Evolutionary conservation across 352 stramenopile genomes (phyloP).

Genomic region (Aphanomyces astaci): DNA sequence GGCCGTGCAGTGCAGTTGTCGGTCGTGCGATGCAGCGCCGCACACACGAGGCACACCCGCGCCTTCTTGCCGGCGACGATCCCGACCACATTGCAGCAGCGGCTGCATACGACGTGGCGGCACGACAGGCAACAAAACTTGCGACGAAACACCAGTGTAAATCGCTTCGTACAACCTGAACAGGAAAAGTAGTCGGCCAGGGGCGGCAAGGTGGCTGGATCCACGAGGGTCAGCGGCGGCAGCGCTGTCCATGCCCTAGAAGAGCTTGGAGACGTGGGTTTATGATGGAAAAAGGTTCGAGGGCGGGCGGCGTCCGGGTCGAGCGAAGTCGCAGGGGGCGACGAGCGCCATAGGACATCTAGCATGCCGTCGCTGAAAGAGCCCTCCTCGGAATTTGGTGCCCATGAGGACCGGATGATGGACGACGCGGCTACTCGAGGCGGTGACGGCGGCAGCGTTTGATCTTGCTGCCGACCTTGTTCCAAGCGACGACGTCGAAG

Average conservation of each 20-base stretch:
- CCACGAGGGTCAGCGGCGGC: constrained; percentile 62
- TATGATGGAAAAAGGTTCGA: too few species aligned
- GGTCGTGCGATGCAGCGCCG: constrained; percentile 66
- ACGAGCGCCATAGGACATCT: constrained; percentile 64
- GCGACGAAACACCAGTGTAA: constrained; percentile 73
- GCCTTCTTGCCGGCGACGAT: constrained; percentile 26
- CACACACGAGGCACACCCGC: constrained; percentile 78
- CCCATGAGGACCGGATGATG: neutral
- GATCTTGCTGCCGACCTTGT: neutral
- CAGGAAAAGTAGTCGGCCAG: constrained; percentile 81
- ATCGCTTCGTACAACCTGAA: constrained; percentile 84
- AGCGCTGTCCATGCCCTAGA: too few species aligned
- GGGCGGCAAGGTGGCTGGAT: constrained; percentile 76
- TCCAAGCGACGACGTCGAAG: neutral
- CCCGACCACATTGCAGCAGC: constrained; percentile 36
- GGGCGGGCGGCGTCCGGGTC: too few species aligned
- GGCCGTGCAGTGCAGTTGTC: neutral
- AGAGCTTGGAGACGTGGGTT: too few species aligned
- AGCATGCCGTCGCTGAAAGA: constrained; percentile 30
- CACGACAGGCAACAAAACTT: constrained; percentile 78
- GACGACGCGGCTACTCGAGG: neutral
- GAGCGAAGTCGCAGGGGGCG: too few species aligned
- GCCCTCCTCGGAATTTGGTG: neutral
- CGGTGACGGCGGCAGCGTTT: neutral
- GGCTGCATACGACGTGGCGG: constrained; percentile 80